phyloP scores from a whole-genome alignment of 2,329 filamentous ascomycete species.

The Aspergillus nomiae region DNA sequence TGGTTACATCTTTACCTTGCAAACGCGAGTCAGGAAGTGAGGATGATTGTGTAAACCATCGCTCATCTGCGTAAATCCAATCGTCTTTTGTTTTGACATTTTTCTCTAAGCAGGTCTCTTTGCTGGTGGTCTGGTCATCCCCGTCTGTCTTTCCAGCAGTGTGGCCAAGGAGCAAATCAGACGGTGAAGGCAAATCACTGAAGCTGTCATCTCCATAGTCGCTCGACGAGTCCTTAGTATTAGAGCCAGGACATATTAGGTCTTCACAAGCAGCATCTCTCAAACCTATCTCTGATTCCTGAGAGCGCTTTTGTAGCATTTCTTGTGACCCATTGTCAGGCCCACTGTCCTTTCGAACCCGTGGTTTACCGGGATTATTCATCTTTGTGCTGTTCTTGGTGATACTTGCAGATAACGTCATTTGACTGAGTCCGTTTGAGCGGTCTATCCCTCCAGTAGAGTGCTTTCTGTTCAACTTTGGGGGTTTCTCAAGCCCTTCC shows the following conservation, averaged over 20 bases:
- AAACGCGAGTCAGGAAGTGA: not conserved
- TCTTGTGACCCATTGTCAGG: not conserved
- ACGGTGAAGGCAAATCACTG: conserved; percentile 43
- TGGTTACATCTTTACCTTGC: not conserved
- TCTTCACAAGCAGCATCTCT: not conserved
- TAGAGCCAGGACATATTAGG: conserved; percentile 7
- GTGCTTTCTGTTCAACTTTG: conserved; percentile 42
- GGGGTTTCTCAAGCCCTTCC: conserved; percentile 68
- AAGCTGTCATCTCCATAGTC: conserved; percentile 36
- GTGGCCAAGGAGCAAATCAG: conserved; percentile 27
- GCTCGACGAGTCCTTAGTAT: conserved; percentile 28
- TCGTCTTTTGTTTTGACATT: not conserved
- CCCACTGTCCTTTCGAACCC: not conserved
- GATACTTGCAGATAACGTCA: conserved; percentile 32
- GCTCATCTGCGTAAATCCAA: conserved; percentile 1
- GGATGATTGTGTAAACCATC: not conserved
- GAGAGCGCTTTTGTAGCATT: not conserved
- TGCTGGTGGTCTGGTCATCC: not conserved
- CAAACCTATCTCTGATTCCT: not conserved
- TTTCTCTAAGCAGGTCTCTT: not conserved
- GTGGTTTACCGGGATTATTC: conserved; percentile 12
- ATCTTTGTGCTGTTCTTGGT: conserved; percentile 18
- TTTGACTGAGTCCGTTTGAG: conserved; percentile 29
- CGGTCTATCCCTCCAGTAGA: conserved; percentile 18
- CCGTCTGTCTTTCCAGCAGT: not conserved